These are phyloP conservation scores for Candolleomyces eurysporus DNA, from an alignment of 768 basidiomycete species.

Conservation along the genomic window DNA sequence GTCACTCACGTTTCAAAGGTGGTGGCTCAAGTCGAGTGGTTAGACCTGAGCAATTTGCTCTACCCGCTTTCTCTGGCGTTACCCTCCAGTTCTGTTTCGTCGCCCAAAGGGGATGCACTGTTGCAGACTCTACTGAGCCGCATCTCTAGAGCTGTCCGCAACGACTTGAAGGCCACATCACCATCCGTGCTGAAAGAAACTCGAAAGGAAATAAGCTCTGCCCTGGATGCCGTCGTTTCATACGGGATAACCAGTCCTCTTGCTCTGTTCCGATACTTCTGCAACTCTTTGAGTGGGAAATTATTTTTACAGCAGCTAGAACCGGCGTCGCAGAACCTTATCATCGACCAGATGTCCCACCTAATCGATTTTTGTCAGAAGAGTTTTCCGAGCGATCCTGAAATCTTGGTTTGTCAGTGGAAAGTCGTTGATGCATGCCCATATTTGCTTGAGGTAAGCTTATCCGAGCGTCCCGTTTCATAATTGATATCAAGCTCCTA, in stretches of 20 bases:
- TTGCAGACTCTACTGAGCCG: background rate
- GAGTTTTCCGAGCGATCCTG: background rate
- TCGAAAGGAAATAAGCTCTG: conserved; percentile 36
- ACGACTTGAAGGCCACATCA: background rate
- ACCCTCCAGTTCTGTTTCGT: background rate
- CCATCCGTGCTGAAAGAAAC: background rate
- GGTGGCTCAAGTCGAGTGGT: conserved; percentile 39
- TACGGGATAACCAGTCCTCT: conserved; percentile 31
- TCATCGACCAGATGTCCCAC: conserved; percentile 47
- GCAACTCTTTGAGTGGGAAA: conserved; percentile 40
- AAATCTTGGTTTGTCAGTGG: conserved; percentile 10
- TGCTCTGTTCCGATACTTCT: conserved; percentile 54
- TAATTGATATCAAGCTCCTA: background rate
- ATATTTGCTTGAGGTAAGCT: conserved; percentile 46
- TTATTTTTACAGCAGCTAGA: conserved; percentile 45
- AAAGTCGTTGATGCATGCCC: conserved; percentile 52
- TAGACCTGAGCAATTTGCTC: conserved; percentile 41
- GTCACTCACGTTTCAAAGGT: conserved; percentile 36
- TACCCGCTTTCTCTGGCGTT: background rate
- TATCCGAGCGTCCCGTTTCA: background rate
- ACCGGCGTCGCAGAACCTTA: conserved; percentile 39
- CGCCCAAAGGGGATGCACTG: background rate
- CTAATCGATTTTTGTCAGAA: conserved; percentile 27
- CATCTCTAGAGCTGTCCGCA: background rate
- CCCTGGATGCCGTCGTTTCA: conserved; percentile 37